These are phyloP conservation scores for Coprinopsis cinerea DNA, from an alignment of 768 basidiomycete genomes.

Conservation along the genomic window DNA sequence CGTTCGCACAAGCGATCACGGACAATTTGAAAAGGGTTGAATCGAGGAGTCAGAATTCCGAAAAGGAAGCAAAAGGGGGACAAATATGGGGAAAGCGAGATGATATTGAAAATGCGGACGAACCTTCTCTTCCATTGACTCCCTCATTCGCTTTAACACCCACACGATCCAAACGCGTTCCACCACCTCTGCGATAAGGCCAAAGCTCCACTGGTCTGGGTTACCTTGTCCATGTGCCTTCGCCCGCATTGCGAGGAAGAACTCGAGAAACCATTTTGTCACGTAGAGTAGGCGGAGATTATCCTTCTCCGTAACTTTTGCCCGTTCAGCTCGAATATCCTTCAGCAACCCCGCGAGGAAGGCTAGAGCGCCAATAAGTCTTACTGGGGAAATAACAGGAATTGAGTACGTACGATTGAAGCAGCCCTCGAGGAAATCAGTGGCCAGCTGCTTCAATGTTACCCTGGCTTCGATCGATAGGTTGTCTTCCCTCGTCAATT, in stretches of 20 bases:
- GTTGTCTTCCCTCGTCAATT: slow-evolving; percentile 62
- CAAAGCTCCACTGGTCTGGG: slow-evolving; percentile 51
- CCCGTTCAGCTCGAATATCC: slow-evolving; percentile 89
- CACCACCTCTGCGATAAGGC: slow-evolving; percentile 77
- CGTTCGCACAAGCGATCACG: too few species aligned
- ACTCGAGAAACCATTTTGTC: slow-evolving; percentile 88
- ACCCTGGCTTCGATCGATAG: slow-evolving; percentile 58
- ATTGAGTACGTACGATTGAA: slow-evolving; percentile 71
- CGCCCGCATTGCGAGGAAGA: slow-evolving; percentile 60
- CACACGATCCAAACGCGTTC: slow-evolving; percentile 86
- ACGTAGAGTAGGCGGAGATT: slow-evolving; percentile 84
- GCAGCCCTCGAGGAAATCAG: slow-evolving; percentile 70
- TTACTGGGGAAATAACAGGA: slow-evolving; percentile 6
- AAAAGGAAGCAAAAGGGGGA: slow-evolving; percentile 10
- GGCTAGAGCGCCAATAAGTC: slow-evolving; percentile 37
- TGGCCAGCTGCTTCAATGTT: slow-evolving; percentile 63
- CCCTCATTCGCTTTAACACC: slow-evolving; percentile 85
- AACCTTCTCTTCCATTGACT: slow-evolving; percentile 89
- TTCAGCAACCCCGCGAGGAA: slow-evolving; percentile 82
- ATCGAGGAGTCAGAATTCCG: not conserved
- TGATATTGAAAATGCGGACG: too few species aligned
- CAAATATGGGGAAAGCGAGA: too few species aligned
- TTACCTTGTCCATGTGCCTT: slow-evolving; percentile 19
- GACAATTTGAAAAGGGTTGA: not conserved
- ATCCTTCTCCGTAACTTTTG: slow-evolving; percentile 93